Percentiles rank a stretch among this genome's conserved stretches.
phyloP scores from a whole-genome alignment of 257 asterid species.

The Solanum piurae region DNA sequence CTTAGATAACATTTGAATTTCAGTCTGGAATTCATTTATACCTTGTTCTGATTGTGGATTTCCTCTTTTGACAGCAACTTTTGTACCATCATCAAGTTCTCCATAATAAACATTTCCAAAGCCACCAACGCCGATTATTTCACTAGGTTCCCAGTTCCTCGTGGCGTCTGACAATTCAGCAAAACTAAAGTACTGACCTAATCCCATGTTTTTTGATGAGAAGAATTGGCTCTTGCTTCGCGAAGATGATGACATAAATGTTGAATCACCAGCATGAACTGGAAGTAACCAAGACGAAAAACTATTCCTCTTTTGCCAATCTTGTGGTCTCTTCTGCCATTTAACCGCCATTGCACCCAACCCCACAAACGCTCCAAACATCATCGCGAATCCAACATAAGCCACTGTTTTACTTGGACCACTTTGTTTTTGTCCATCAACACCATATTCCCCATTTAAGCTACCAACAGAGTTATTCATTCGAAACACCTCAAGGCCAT shows the following conservation, averaged over 20 bases:
- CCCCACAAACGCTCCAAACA: constrained; percentile 18
- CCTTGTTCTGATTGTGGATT: constrained; percentile 15
- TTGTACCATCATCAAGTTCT: constrained; percentile 6
- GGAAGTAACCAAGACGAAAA: constrained; percentile 20
- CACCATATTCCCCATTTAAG: constrained; percentile 53
- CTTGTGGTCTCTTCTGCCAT: constrained; percentile 16
- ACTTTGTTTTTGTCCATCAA: constrained; percentile 15
- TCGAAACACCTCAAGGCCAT: constrained; percentile 56
- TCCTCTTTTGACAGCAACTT: constrained; percentile 17
- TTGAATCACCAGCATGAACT: constrained; percentile 35
- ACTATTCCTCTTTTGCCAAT: constrained; percentile 14
- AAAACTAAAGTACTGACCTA: constrained; percentile 40
- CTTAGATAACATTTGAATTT: constrained; percentile 12
- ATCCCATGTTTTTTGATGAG: constrained; percentile 36
- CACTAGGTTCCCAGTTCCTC: constrained; percentile 9
- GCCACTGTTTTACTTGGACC: constrained; percentile 13
- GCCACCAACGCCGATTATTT: constrained; percentile 12
- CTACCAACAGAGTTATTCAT: constrained; percentile 69
- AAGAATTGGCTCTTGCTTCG: constrained; percentile 38
- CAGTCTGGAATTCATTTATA: constrained; percentile 11
- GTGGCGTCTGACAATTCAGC: constrained; percentile 29
- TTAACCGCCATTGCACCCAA: constrained; percentile 17
- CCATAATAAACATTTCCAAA: constrained; percentile 13
- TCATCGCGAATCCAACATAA: constrained; percentile 15
- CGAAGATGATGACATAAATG: constrained; percentile 32